Evolutionary conservation across 2,329 filamentous ascomycete genomes (phyloP).

Genomic region (Aspergillus alliaceus): DNA sequence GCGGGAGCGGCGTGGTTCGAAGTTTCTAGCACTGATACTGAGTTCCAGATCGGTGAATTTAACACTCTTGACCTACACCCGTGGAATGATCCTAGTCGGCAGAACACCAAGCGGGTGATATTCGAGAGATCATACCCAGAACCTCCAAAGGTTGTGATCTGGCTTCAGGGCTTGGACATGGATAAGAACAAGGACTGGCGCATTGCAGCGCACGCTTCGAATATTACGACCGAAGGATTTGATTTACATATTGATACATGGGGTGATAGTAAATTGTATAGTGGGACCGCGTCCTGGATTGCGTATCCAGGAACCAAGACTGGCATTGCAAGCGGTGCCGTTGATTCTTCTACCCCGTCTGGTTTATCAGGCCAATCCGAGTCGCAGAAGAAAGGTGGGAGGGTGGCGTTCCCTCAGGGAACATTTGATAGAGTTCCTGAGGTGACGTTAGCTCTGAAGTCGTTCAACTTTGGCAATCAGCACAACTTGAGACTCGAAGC

Average conservation of each 20-base stretch:
- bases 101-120: neutral
- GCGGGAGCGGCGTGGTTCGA: neutral
- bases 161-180: neutral
- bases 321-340: neutral
- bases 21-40: too few relatives aligned
- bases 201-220: neutral
- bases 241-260: neutral
- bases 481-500: too few relatives aligned
- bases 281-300: neutral
- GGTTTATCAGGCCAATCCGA: too few relatives aligned
- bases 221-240: neutral
- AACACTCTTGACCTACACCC: too few relatives aligned
- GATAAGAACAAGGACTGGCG: neutral
- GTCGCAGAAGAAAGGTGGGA: too few relatives aligned
- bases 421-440: too few relatives aligned
- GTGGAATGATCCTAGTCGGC: too few relatives aligned
- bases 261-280: neutral
- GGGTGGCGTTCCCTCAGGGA: too few relatives aligned
- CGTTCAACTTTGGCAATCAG: too few relatives aligned
- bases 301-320: neutral
- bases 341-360: too few relatives aligned
- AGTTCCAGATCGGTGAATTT: too few relatives aligned
- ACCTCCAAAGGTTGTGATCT: neutral
- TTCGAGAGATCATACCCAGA: neutral
- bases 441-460: too few relatives aligned